A percentile compares a stretch with the other conserved stretches of the same genome.
These are phyloP conservation scores for Hirsutella minnesotensis DNA, from an alignment of 2,329 filamentous ascomycete species.

Conservation along the genomic window DNA sequence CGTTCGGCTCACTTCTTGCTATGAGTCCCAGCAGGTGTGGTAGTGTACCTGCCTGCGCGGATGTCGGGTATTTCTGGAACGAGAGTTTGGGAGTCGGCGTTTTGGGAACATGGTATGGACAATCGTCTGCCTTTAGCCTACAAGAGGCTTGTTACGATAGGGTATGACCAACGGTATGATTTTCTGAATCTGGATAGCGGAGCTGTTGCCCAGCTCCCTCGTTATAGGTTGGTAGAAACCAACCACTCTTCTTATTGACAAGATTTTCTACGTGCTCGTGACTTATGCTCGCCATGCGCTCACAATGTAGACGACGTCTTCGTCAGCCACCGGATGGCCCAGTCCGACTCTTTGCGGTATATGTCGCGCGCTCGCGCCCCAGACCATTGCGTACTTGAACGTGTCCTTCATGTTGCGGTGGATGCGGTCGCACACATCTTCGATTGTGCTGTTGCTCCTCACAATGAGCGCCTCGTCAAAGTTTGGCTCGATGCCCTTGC, in stretches of 20 bases:
- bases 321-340: constrained; percentile 62
- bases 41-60: not conserved
- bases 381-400: constrained; percentile 97
- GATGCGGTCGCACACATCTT: constrained; percentile 94
- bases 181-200: not conserved
- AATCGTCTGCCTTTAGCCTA: not conserved
- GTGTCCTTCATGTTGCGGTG: constrained; percentile 93
- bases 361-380: constrained; percentile 93
- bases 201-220: not conserved
- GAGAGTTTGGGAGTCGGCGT: constrained; percentile 2
- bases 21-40: not conserved
- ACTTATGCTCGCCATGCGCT: constrained; percentile 50
- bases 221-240: not conserved
- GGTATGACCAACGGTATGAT: constrained; percentile 11
- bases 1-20: constrained; percentile 8
- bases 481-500: constrained; percentile 81
- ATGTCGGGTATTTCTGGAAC: not conserved
- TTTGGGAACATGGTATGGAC: not conserved
- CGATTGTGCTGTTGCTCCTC: constrained; percentile 73
- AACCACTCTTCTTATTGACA: not conserved
- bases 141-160: constrained; percentile 16
- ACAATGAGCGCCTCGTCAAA: constrained; percentile 92
- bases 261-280: not conserved
- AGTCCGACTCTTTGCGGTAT: constrained; percentile 88
- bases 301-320: constrained; percentile 58